Percentiles rank a stretch among this genome's conserved stretches.
Evolutionary conservation across 73 alveolate species (phyloP).

Genomic region (Paramecium tetraurelia): DNA sequence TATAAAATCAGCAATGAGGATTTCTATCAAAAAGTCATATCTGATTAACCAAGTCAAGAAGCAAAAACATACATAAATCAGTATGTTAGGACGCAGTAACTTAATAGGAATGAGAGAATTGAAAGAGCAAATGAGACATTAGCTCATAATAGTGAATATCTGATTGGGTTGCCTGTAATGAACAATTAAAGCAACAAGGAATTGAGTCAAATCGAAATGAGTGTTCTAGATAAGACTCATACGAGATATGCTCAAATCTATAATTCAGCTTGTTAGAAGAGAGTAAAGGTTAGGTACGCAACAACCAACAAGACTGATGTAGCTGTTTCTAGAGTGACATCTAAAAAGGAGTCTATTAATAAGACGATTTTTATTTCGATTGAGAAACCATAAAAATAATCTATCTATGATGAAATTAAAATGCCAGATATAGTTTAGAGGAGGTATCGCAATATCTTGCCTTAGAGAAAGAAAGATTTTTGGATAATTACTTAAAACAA

Average conservation of each 20-base stretch:
- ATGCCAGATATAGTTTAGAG: background rate
- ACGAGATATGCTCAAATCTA: constrained; percentile 17
- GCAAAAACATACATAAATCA: background rate
- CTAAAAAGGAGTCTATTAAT: background rate
- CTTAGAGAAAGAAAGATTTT: background rate
- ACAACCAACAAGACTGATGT: background rate
- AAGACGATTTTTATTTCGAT: background rate
- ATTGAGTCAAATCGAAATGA: background rate
- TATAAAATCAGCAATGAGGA: background rate
- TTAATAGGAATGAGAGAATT: constrained; percentile 1
- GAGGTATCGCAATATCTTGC: background rate
- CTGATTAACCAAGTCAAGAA: background rate
- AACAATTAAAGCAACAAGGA: background rate
- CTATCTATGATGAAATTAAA: constrained; percentile 8
- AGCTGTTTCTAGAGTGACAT: constrained; percentile 16
- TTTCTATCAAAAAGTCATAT: background rate
- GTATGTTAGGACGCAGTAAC: background rate
- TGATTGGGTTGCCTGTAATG: background rate
- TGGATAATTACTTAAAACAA: background rate
- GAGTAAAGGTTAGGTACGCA: constrained; percentile 1
- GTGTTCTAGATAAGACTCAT: constrained; percentile 4
- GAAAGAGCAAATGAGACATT: background rate
- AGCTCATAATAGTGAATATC: background rate
- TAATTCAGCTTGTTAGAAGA: background rate
- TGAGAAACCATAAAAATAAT: background rate